phyloP scores from a whole-genome alignment of 2,329 filamentous ascomycete genomes.

The Curvularia sp. region DNA sequence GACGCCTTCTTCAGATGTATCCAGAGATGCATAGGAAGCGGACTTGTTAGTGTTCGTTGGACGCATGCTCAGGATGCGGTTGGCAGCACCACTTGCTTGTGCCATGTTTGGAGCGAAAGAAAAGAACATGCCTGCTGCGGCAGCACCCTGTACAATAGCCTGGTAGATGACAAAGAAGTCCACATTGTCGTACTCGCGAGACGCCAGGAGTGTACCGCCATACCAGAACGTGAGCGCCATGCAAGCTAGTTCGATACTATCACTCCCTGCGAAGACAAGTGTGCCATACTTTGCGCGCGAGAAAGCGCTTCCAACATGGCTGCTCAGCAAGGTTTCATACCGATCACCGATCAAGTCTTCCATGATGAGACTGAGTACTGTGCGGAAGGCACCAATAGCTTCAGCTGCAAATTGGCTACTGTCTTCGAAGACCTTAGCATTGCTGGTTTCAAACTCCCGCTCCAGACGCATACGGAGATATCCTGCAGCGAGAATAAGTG shows the following conservation, averaged over 20 bases:
- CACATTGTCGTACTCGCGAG: constrained; percentile 56
- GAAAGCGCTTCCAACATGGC: constrained; percentile 67
- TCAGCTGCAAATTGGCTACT: constrained; percentile 79
- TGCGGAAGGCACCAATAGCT: constrained; percentile 75
- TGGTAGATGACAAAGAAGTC: constrained; percentile 63
- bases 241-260: constrained; percentile 68
- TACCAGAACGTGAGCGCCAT: constrained; percentile 69
- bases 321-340: constrained; percentile 65
- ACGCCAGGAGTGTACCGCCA: constrained; percentile 49
- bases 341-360: constrained; percentile 69
- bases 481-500: constrained; percentile 58
- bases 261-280: constrained; percentile 71
- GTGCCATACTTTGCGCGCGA: constrained; percentile 68
- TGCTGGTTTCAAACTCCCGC: constrained; percentile 72
- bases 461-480: constrained; percentile 64
- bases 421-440: constrained; percentile 70
- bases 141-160: constrained; percentile 56
- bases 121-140: constrained; percentile 51
- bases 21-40: constrained; percentile 21
- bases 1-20: constrained; percentile 23
- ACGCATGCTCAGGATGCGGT: constrained; percentile 48
- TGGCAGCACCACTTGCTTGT: constrained; percentile 46
- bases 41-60: constrained; percentile 19
- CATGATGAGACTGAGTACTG: constrained; percentile 73
- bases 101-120: constrained; percentile 57